Percentiles rank a stretch among this genome's conserved stretches.
phyloP scores from a whole-genome alignment of 2,329 filamentous ascomycete species.

The Aureobasidium subglaciale region DNA sequence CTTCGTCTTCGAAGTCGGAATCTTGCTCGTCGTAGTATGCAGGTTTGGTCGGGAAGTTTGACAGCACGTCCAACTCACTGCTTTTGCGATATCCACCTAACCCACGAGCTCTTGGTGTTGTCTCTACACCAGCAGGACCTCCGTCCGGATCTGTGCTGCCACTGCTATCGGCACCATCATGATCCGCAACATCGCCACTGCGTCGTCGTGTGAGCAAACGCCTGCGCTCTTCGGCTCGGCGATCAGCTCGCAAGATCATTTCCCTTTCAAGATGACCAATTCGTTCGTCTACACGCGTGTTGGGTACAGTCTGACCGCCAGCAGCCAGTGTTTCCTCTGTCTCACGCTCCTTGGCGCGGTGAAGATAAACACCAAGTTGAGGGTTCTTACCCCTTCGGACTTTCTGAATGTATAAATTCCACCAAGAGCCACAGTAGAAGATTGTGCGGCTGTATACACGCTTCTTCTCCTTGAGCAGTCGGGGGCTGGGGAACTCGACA shows the following conservation, averaged over 20 bases:
- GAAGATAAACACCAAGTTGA: slow-evolving; percentile 53
- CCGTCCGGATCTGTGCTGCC: slow-evolving; percentile 40
- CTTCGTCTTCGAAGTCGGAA: slow-evolving; percentile 16
- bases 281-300: slow-evolving; percentile 41
- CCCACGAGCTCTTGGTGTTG: slow-evolving; percentile 19
- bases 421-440: slow-evolving; percentile 52
- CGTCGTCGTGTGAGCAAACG: slow-evolving; percentile 10
- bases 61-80: slow-evolving; percentile 21
- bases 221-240: slow-evolving; percentile 22
- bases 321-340: slow-evolving; percentile 35
- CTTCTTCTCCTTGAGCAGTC: slow-evolving; percentile 52
- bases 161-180: slow-evolving; percentile 28
- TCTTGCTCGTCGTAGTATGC: slow-evolving; percentile 20
- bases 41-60: slow-evolving; percentile 14
- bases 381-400: slow-evolving; percentile 48
- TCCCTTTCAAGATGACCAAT: slow-evolving; percentile 49
- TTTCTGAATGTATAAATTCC: slow-evolving; percentile 59
- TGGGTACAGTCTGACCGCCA: slow-evolving; percentile 30
- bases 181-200: slow-evolving; percentile 4
- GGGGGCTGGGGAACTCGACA: slow-evolving; percentile 51
- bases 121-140: slow-evolving; percentile 23
- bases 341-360: slow-evolving; percentile 51
- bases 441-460: slow-evolving; percentile 52
- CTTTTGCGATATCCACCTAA: slow-evolving; percentile 24
- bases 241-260: slow-evolving; percentile 40